These are phyloP conservation scores for Aureobasidium subglaciale DNA, from an alignment of 2,329 filamentous ascomycete genomes.

Conservation along the genomic window DNA sequence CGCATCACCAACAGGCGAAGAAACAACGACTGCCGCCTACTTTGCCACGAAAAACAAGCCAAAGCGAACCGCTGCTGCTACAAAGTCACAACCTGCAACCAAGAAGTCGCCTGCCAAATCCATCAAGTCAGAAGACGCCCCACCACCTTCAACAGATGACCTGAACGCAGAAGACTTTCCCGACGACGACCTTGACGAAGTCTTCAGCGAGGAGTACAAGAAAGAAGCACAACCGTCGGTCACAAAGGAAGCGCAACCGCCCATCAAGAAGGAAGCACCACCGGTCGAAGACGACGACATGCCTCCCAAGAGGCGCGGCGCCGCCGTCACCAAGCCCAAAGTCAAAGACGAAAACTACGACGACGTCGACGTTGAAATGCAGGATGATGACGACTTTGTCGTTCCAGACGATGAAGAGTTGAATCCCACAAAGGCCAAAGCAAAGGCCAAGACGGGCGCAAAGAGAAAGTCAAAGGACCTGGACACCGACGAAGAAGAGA, in stretches of 20 bases:
- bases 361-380: conserved; percentile 47
- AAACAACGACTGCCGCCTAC: conserved; percentile 56
- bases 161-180: conserved; percentile 29
- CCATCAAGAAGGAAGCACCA: conserved; percentile 57
- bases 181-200: conserved; percentile 33
- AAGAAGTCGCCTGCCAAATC: conserved; percentile 21
- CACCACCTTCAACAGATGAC: conserved; percentile 30
- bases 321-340: conserved; percentile 42
- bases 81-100: conserved; percentile 20
- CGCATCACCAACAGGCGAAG: conserved; percentile 44
- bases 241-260: too few relatives aligned
- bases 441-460: conserved; percentile 28
- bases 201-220: conserved; percentile 68
- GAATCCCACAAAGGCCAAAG: conserved; percentile 32
- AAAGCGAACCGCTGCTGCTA: conserved; percentile 37
- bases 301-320: conserved; percentile 31
- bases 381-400: conserved; percentile 39
- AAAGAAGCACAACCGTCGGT: conserved; percentile 56
- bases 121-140: conserved; percentile 25
- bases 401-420: conserved; percentile 35
- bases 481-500: conserved; percentile 45
- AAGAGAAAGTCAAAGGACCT: conserved; percentile 56
- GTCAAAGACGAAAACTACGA: conserved; percentile 55
- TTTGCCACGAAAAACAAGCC: conserved; percentile 51
- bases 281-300: conserved; percentile 30